phyloP scores from a whole-genome alignment of 176 grass and related monocot species.

The Oryza punctata region DNA sequence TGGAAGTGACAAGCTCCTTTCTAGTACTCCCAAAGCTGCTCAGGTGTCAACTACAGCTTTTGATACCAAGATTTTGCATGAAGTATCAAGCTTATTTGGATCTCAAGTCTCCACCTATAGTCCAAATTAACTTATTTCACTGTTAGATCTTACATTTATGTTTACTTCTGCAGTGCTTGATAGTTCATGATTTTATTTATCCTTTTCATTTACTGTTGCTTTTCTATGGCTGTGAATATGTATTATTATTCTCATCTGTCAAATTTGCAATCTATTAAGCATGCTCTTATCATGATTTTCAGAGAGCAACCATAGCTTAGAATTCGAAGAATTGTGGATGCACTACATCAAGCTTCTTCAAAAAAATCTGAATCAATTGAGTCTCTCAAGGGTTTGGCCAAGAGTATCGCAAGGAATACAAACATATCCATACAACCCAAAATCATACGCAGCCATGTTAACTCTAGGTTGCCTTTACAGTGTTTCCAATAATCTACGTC shows the following conservation, averaged over 20 bases:
- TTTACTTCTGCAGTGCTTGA: background rate
- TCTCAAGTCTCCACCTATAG: background rate
- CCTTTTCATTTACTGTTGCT: background rate
- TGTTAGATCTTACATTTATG: background rate
- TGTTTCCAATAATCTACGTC: conserved; percentile 80
- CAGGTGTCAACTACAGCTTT: background rate
- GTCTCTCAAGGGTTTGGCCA: conserved; percentile 74
- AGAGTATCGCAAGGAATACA: conserved; percentile 67
- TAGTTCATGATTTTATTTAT: background rate
- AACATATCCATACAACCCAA: conserved; percentile 84
- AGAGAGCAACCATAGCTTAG: conserved; percentile 64
- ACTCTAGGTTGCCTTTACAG: conserved; percentile 69
- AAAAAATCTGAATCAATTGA: conserved; percentile 64
- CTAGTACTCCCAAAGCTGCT: background rate
- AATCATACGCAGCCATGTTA: conserved; percentile 74
- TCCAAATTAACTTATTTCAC: conserved; percentile 1
- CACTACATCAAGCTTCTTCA: conserved; percentile 75
- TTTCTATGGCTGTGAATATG: background rate
- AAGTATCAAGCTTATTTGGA: background rate
- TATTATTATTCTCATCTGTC: background rate
- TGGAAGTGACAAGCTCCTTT: background rate
- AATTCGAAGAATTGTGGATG: conserved; percentile 78
- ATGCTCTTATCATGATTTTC: conserved; percentile 33
- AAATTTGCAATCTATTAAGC: conserved; percentile 22
- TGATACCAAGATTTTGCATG: background rate